Evolutionary conservation across 768 basidiomycete genomes (phyloP).

Genomic region (Pisolithus microcarpus): DNA sequence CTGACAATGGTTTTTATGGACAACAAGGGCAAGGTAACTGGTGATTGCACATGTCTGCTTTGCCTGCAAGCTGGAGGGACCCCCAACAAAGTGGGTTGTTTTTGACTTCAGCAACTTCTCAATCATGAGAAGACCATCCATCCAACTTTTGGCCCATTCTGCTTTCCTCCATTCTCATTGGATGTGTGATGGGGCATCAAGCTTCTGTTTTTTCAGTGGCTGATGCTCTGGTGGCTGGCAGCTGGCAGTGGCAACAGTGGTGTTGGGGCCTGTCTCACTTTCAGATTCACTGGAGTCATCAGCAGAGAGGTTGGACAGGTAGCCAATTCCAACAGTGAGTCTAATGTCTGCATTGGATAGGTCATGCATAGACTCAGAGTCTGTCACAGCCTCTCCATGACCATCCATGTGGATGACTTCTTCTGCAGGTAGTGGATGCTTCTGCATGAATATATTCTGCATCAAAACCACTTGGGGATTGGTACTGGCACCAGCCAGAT

Average conservation of each 20-base stretch:
- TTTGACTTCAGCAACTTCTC: conserved; percentile 17
- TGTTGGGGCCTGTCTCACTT: not conserved
- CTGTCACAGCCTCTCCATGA: no score
- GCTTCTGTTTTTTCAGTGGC: not conserved
- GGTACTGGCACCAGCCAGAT: not conserved
- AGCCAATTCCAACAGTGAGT: no score
- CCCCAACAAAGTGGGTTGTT: conserved; percentile 17
- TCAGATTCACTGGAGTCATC: not conserved
- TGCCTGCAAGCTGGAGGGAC: conserved; percentile 23
- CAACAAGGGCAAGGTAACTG: conserved; percentile 17
- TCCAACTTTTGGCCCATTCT: not conserved
- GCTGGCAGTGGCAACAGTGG: no score
- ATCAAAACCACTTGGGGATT: not conserved
- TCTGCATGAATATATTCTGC: not conserved
- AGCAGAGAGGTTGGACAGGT: not conserved
- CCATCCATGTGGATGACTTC: no score
- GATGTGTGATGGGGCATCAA: not conserved
- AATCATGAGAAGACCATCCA: not conserved
- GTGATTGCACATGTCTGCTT: conserved; percentile 21
- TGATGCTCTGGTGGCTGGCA: no score
- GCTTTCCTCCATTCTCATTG: not conserved
- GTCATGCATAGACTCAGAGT: no score
- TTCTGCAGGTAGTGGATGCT: no score
- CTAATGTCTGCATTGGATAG: no score
- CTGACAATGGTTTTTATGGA: conserved; percentile 15